Evolutionary conservation across 805 yeast species (phyloP).

Genomic region (Yamadazyma laniorum): DNA sequence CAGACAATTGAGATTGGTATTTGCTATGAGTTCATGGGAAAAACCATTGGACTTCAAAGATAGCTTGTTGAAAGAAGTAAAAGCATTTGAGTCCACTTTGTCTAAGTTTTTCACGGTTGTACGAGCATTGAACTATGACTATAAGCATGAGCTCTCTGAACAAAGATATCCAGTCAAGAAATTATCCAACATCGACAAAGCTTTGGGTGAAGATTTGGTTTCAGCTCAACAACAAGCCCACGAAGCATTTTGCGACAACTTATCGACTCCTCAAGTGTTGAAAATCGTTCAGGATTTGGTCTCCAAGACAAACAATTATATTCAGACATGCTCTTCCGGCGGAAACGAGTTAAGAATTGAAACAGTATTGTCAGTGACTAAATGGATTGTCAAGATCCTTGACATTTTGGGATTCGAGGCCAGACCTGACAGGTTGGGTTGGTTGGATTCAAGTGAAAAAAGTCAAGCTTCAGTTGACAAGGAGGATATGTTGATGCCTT

Average conservation of each 20-base stretch:
- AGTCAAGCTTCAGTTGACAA: conserved; percentile 16
- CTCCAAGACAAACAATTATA: conserved; percentile 68
- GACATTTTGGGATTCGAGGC: conserved; percentile 72
- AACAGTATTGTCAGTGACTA: conserved; percentile 59
- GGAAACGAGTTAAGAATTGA: conserved; percentile 55
- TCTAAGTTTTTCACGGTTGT: conserved; percentile 83
- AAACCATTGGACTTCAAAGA: conserved; percentile 90
- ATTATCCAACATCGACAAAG: conserved; percentile 52
- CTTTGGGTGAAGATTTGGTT: conserved; percentile 49
- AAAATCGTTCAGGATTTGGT: conserved; percentile 66
- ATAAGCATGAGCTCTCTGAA: conserved; percentile 45
- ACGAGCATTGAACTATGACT: conserved; percentile 76
- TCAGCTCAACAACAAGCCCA: conserved; percentile 61
- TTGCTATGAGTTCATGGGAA: conserved; percentile 92
- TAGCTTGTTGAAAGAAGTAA: conserved; percentile 71
- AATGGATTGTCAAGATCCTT: conserved; percentile 70
- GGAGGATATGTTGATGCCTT: conserved; percentile 80
- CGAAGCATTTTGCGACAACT: conserved; percentile 82
- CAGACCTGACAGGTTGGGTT: conserved; percentile 73
- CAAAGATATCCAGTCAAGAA: conserved; percentile 59
- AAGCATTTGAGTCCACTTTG: conserved; percentile 67
- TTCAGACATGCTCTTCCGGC: conserved; percentile 46
- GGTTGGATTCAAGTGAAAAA: conserved; percentile 49
- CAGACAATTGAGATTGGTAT: conserved; percentile 86
- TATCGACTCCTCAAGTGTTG: conserved; percentile 75